Conservation (phyloP, 164 flowering plant species). For the Hamamelis virginiana region DNA sequence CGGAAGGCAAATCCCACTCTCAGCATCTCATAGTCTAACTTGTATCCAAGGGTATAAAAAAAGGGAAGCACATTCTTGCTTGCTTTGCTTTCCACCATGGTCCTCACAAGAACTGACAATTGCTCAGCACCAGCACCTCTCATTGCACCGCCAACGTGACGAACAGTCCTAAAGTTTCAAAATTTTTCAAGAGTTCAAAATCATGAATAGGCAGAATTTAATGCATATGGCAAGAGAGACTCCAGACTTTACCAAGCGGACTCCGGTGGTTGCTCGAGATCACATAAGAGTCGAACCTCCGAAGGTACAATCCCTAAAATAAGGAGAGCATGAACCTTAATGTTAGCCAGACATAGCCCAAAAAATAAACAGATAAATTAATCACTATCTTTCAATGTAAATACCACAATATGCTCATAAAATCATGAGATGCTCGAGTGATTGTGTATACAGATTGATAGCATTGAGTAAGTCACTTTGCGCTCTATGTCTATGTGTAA, state of each 20-base stretch:
- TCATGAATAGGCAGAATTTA: not conserved
- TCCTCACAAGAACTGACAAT: slow-evolving; percentile 80
- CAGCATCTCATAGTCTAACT: slow-evolving; percentile 82
- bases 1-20: slow-evolving; percentile 77
- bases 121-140: slow-evolving; percentile 98
- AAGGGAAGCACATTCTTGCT: slow-evolving; percentile 85
- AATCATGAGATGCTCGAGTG: no score
- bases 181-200: not conserved
- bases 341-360: no score
- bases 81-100: slow-evolving; percentile 81
- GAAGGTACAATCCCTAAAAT: slow-evolving; percentile 72
- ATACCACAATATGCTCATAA: no score
- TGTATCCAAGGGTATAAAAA: slow-evolving; percentile 88
- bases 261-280: slow-evolving; percentile 83
- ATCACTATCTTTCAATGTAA: no score
- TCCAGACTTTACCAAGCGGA: slow-evolving; percentile 88
- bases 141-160: slow-evolving; percentile 90
- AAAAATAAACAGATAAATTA: no score
- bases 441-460: no score
- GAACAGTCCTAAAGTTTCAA: slow-evolving; percentile 60
- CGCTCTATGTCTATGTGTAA: no score
- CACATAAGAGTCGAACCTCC: slow-evolving; percentile 83
- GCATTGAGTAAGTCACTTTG: no score
- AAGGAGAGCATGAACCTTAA: not conserved
- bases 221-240: no score